Base-by-base conservation (phyloP, 805 yeast species). In the Wickerhamomyces alni region DNA sequence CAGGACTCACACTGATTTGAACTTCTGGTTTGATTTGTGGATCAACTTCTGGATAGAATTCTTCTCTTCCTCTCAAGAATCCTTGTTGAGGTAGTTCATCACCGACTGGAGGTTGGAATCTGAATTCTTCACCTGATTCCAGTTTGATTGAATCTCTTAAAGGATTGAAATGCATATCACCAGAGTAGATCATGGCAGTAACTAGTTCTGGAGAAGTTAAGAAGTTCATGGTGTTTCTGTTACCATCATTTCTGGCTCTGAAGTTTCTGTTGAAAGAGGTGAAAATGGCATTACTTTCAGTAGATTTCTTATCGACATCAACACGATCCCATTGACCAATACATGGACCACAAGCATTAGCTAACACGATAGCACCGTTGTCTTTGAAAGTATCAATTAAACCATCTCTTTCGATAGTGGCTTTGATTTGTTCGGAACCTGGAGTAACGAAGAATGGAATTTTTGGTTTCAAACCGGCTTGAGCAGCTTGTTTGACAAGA, bases 311-410 rank as follows among this genome's bases (percentile, higher is more conserved):
- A 35, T 75, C 63, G 33, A 85, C 75, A 59, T 86, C 95, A 49
- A 75, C 73, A 72, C 98, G 84, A 63, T 93, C 96, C 99, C 99
- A 91, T 73, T 91, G 99, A 43, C 99, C 99, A 61, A 91, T 91
- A 72, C 99, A 91, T 58, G 98, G 99, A 52, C 99, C 99, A 75
- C 99, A 91, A 17, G 99, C 99, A 63, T 91, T 91, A 39, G 98
- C 96, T 53, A 91, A 74, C 33, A 91, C 95, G 43, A 77, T 74
- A 52, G 96, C 99, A 44, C 98, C 98, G 55, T 80, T 82, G 40
- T 82, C 78, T 62, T 82, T 80, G 62, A 91, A 88, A 32, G 82
- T 78, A 35, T 82, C 72, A 46, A 85, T 77, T 58, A 84, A 77
- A 43, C 98, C 98, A 64, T 91, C 99, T 67, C 97, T 80, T 63